phyloP scores from a whole-genome alignment of 371 early-diverging fungal species.

The Mucor lusitanicus region DNA sequence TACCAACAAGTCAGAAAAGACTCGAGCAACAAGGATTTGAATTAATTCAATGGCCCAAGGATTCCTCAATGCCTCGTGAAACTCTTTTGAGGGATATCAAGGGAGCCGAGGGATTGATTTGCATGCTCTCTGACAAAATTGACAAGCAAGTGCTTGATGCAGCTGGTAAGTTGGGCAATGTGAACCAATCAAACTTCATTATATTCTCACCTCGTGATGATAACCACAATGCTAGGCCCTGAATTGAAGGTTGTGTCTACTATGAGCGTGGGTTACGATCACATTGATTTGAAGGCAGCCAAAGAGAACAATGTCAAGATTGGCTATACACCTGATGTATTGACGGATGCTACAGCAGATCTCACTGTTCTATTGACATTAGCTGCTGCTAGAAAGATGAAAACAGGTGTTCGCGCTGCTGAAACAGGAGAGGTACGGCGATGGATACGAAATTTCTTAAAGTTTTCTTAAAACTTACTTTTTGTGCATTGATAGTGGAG shows the following conservation, averaged over 20 bases:
- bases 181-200: neutral
- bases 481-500: conserved; percentile 52
- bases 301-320: conserved; percentile 56
- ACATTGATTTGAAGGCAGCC: conserved; percentile 63
- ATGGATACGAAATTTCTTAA: neutral
- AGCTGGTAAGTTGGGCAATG: conserved; percentile 40
- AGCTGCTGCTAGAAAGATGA: conserved; percentile 70
- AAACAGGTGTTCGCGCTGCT: conserved; percentile 63
- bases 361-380: conserved; percentile 76
- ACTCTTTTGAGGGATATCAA: conserved; percentile 29
- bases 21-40: conserved; percentile 20
- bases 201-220: neutral
- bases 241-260: conserved; percentile 70
- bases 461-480: neutral
- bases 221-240: conserved; percentile 28
- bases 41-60: conserved; percentile 47
- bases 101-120: conserved; percentile 27
- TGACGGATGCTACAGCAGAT: conserved; percentile 91
- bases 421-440: conserved; percentile 45
- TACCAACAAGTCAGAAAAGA: conserved; percentile 28
- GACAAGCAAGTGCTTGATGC: conserved; percentile 69
- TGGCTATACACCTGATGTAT: conserved; percentile 87
- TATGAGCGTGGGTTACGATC: conserved; percentile 85
- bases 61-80: conserved; percentile 41
- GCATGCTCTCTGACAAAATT: conserved; percentile 73